These are phyloP conservation scores for Fonsecaea monophora DNA, from an alignment of 2,329 filamentous ascomycete species.

Conservation along the genomic window DNA sequence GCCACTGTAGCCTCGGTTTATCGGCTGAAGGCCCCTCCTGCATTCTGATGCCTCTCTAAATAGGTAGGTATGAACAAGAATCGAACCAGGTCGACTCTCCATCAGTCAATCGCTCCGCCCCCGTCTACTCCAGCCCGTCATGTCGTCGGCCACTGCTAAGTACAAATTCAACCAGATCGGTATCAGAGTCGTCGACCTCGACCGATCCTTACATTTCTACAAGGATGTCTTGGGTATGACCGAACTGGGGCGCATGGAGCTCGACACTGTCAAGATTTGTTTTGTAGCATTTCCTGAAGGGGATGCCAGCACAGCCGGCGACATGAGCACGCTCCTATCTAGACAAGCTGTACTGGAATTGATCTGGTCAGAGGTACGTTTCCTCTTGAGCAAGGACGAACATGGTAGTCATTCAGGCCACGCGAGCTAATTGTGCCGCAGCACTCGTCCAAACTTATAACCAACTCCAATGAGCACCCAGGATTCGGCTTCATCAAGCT, in stretches of 20 bases:
- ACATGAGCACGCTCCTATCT: background rate
- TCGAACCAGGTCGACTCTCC: background rate
- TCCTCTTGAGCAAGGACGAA: background rate
- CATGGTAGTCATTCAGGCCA: background rate
- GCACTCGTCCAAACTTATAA: constrained; percentile 4
- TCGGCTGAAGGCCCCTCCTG: background rate
- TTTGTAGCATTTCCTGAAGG: constrained; percentile 11
- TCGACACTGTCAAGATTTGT: constrained; percentile 13
- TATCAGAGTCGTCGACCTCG: constrained; percentile 11
- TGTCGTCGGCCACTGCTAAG: background rate
- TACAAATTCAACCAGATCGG: constrained; percentile 20
- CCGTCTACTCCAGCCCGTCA: background rate
- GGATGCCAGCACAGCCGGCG: background rate
- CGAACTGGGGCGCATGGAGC: constrained; percentile 8
- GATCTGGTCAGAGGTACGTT: constrained; percentile 13
- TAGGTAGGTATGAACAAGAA: background rate
- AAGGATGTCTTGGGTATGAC: constrained; percentile 15
- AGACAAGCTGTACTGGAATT: constrained; percentile 14
- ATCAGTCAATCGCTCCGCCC: background rate
- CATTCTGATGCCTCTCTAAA: too few relatives aligned
- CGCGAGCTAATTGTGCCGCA: background rate
- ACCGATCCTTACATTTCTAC: constrained; percentile 9
- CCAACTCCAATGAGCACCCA: constrained; percentile 6
- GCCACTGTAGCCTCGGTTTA: background rate
- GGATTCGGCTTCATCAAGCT: constrained; percentile 19